Evolutionary conservation across 2,329 filamentous ascomycete species (phyloP).

Genomic region (Xylariomycetidae sp.): DNA sequence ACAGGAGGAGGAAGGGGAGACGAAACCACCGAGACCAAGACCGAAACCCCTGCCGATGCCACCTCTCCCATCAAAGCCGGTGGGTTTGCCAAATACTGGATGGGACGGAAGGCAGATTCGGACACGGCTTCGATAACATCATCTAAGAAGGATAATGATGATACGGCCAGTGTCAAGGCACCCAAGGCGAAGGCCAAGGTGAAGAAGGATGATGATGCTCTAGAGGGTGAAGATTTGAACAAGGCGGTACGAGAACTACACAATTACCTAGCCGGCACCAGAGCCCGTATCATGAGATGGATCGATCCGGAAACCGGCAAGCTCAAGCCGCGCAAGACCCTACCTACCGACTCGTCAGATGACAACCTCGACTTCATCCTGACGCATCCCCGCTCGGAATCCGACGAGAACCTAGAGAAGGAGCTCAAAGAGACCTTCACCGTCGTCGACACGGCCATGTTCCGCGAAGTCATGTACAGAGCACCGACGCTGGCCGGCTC

Average conservation of each 20-base stretch:
- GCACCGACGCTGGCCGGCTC: constrained; percentile 79
- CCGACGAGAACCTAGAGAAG: constrained; percentile 60
- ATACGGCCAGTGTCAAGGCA: constrained; percentile 48
- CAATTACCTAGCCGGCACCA: constrained; percentile 82
- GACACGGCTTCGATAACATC: constrained; percentile 60
- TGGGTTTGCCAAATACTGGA: constrained; percentile 52
- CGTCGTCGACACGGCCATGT: constrained; percentile 88
- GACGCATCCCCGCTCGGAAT: constrained; percentile 40
- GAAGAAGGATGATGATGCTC: constrained; percentile 42
- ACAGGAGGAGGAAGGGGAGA: constrained; percentile 32
- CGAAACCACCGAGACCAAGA: constrained; percentile 20
- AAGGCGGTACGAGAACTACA: constrained; percentile 78
- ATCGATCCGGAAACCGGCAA: constrained; percentile 60
- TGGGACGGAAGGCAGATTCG: constrained; percentile 43
- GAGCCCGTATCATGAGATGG: constrained; percentile 59
- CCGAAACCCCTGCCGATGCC: constrained; percentile 14
- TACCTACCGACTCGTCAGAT: constrained; percentile 34
- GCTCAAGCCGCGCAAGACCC: constrained; percentile 46
- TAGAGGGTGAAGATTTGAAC: constrained; percentile 79
- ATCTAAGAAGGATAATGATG: constrained; percentile 52
- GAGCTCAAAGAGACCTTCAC: constrained; percentile 73
- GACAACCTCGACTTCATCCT: constrained; percentile 28
- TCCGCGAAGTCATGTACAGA: constrained; percentile 92
- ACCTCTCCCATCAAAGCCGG: constrained; percentile 34
- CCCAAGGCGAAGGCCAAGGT: constrained; percentile 43